Base-by-base conservation (phyloP, 768 basidiomycete genomes). In the Neoboletus subvelutipes region DNA sequence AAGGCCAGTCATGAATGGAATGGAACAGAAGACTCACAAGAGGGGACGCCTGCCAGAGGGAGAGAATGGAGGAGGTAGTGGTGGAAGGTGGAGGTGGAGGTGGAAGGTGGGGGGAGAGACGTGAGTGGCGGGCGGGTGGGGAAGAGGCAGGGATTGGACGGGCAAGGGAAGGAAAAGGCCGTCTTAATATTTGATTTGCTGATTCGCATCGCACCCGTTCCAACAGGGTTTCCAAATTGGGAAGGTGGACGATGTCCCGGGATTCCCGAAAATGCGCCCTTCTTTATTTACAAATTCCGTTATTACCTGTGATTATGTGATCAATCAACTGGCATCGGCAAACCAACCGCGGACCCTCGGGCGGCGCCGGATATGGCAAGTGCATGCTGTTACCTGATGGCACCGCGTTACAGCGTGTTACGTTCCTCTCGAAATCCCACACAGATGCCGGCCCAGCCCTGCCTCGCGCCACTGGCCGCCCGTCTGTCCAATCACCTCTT, bases 111-210 rank as follows among this genome's bases (percentile, higher is more conserved):
- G 51, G 64, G 63, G 58, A 63, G 63, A 58, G 66, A 60, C 46
- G 55, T 17, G 43, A 22, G 57, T 58, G 66, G 61, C 45, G 39
- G 66, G 63, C 47, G 67, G 52, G 61, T 55, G 63, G 61, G 59
- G 58, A n/a, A 50, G 47, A 55, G 59, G 33, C 57, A 65, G 58
- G 68, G 68, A 68, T 60, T 64, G 60, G 69, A 67, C 60, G 59
- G 46, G 50, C 47, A 54, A 51, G 57, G 54, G 56, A 51, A 47
- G 50, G 52, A 67, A 70, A 72, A 68, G 61, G 55, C 66, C 63
- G 70, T 61, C 70, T 69, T 73, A 72, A 71, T 73, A 74, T 74
- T 73, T 72, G 70, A 72, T 73, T 72, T 64, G 67, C 55, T 64
- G 70, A 69, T 68, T 73, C 71, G 66, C 72, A 70, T 71, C 70